These are phyloP conservation scores for Stylonectria norvegica DNA, from an alignment of 2,329 filamentous ascomycete genomes.

Conservation along the genomic window DNA sequence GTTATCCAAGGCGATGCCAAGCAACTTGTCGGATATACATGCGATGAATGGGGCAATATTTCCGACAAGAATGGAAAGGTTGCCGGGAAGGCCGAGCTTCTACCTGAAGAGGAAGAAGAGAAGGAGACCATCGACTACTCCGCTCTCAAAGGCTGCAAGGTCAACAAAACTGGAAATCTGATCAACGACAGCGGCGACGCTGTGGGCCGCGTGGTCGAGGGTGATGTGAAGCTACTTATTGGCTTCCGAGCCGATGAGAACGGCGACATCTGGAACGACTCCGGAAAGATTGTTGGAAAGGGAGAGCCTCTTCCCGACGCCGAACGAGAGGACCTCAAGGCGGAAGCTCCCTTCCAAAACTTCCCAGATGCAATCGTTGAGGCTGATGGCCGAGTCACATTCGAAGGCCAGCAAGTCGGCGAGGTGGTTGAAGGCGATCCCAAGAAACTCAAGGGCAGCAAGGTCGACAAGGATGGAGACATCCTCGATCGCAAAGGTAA, in stretches of 20 bases:
- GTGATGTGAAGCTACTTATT: slow-evolving; percentile 59
- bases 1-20: slow-evolving; percentile 60
- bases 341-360: slow-evolving; percentile 54
- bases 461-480: slow-evolving; percentile 67
- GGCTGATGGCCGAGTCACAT: slow-evolving; percentile 50
- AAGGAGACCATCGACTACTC: slow-evolving; percentile 42
- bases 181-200: slow-evolving; percentile 51
- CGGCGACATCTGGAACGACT: slow-evolving; percentile 69
- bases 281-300: slow-evolving; percentile 64
- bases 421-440: slow-evolving; percentile 61
- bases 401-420: slow-evolving; percentile 54
- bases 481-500: slow-evolving; percentile 67
- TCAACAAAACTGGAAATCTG: slow-evolving; percentile 59
- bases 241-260: slow-evolving; percentile 63
- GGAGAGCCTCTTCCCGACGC: slow-evolving; percentile 56
- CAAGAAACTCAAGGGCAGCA: slow-evolving; percentile 61
- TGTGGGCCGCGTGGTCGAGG: slow-evolving; percentile 61
- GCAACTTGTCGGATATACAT: slow-evolving; percentile 61
- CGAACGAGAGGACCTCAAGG: slow-evolving; percentile 48
- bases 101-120: slow-evolving; percentile 36
- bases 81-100: slow-evolving; percentile 64
- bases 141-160: slow-evolving; percentile 49
- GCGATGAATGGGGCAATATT: slow-evolving; percentile 68
- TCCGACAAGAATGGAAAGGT: slow-evolving; percentile 62
- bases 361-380: slow-evolving; percentile 55